Evolutionary conservation across 2,329 filamentous ascomycete genomes (phyloP), one percentile per base, ranked within the genome.

Genomic region (Exophiala oligosperma): DNA sequence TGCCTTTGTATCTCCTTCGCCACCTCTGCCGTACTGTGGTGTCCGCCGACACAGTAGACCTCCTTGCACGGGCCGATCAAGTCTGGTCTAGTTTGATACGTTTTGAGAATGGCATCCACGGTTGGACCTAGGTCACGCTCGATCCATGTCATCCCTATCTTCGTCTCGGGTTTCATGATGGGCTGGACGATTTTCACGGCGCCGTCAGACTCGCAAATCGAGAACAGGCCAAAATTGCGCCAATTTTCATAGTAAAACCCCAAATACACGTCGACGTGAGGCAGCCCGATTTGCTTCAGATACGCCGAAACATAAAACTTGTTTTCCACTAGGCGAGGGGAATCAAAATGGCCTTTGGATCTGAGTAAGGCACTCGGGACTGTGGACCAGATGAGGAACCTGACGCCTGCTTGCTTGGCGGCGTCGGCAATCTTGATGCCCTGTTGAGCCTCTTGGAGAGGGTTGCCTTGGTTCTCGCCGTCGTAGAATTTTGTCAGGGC

Each of bases 241-340:
- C 44, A 47, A 11, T 47, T 47, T 8, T 47, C 44, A 24, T 47
- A 47, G 11, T 47, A 47, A 28, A 47, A 47, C 3, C 44, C 44
- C 7, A 47, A 28, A 14, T 47, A 47, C 17, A 47, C 1, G 21
- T 47, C 44, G 21, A 47, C 26, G 14, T 47, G 44, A 11, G 44
- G 44, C 26, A 47, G 7, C 4, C 26, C 14, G 44, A 47, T 47
- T 11, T 47, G 44, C 8, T 47, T 47, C 44, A 47, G 21, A 21
- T 47, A 47, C 7, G 44, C 44, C 14, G 44, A 47, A 14, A 47
- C 44, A 24, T 47, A 47, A 21, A 47, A 47, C 44, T 47, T 47
- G 44, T 47, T 47, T 21, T 47, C 44, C 12, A 47, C 44, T 8
- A 47, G 21, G 26, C 21, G 23, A 47, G 44, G 21, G 26, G 44